A percentile compares a stretch with the other conserved stretches of the same genome.
Conservation (phyloP, 768 basidiomycete species). For the Leccinum fibrillosum region DNA sequence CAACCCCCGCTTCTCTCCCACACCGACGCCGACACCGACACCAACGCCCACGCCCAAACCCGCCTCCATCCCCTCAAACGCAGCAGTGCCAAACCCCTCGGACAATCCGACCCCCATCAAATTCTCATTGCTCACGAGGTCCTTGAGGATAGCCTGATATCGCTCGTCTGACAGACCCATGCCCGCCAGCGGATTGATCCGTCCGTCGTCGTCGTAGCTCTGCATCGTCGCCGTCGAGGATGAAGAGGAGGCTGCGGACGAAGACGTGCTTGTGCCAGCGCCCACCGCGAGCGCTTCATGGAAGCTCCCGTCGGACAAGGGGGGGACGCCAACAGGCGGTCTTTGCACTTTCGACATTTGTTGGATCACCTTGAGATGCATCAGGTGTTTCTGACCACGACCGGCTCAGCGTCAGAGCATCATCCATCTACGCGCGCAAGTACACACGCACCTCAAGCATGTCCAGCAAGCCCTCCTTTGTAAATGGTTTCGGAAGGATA, state of each 20-base stretch:
- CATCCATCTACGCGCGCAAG: background rate
- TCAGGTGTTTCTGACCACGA: conserved; percentile 67
- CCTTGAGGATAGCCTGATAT: conserved; percentile 75
- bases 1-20: conserved; percentile 36
- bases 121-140: conserved; percentile 63
- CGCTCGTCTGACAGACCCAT: conserved; percentile 90
- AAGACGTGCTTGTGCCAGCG: conserved; percentile 13
- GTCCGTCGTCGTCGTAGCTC: conserved; percentile 39
- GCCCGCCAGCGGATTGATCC: conserved; percentile 80
- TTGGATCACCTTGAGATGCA: conserved; percentile 84
- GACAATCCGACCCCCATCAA: conserved; percentile 43
- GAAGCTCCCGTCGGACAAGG: conserved; percentile 50
- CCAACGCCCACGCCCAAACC: conserved; percentile 6
- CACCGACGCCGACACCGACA: conserved; percentile 2
- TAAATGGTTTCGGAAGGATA: conserved; percentile 95
- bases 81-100: conserved; percentile 17
- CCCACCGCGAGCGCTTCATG: conserved; percentile 52
- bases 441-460: conserved; percentile 75
- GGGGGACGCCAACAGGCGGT: conserved; percentile 64
- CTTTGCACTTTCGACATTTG: conserved; percentile 61
- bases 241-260: background rate
- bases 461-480: conserved; percentile 84
- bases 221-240: conserved; percentile 27
- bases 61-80: conserved; percentile 17
- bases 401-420: background rate